A percentile compares a stretch with the other conserved stretches of the same genome.
Conservation (phyloP, 495 filamentous ascomycete species). For the Daldinia decipiens region DNA sequence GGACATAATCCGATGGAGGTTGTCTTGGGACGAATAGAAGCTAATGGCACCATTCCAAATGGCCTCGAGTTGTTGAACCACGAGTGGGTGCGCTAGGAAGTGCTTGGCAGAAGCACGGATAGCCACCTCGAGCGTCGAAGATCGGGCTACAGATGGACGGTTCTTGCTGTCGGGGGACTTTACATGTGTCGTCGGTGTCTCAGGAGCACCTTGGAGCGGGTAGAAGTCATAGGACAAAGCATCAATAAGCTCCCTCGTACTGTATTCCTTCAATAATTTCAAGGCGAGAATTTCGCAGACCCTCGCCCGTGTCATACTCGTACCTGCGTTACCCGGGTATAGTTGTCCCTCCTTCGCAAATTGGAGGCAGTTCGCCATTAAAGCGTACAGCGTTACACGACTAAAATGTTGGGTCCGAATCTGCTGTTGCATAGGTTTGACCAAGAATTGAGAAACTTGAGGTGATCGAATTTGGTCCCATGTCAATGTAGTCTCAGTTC, state of each 20-base stretch:
- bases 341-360: conserved; percentile 86
- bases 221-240: conserved; percentile 94
- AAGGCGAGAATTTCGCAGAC: conserved; percentile 93
- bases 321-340: conserved; percentile 83
- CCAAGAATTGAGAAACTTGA: conserved; percentile 92
- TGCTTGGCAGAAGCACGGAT: conserved; percentile 90
- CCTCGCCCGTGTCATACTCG: conserved; percentile 81
- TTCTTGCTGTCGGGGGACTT: conserved; percentile 43
- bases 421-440: conserved; percentile 90
- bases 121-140: conserved; percentile 89
- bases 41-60: conserved; percentile 96
- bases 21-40: conserved; percentile 87
- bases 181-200: conserved; percentile 56
- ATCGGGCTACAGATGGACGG: conserved; percentile 69
- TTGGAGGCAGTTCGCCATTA: conserved; percentile 93
- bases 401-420: conserved; percentile 83
- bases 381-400: conserved; percentile 83
- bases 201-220: conserved; percentile 78
- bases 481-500: conserved; percentile 90
- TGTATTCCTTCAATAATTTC: conserved; percentile 87
- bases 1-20: conserved; percentile 69
- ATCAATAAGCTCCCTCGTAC: conserved; percentile 87
- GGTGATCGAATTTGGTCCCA: conserved; percentile 96
- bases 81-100: conserved; percentile 87
- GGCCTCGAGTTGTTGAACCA: conserved; percentile 91